Conservation (phyloP, 805 yeast species). For the Hanseniaspora thailandica region DNA sequence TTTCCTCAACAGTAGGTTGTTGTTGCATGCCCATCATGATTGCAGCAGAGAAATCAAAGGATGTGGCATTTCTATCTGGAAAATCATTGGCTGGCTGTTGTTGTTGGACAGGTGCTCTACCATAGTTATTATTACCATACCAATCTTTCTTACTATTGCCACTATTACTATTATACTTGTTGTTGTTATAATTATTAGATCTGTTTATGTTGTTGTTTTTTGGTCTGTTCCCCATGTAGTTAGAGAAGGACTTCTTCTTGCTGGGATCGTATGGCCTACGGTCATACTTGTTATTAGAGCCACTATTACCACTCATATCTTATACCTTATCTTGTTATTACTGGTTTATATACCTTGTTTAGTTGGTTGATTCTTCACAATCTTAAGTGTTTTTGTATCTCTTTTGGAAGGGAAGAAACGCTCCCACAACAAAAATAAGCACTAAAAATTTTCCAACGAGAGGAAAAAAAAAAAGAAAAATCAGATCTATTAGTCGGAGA, state of each 20-base stretch:
- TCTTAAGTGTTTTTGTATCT: neutral
- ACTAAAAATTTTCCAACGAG: neutral
- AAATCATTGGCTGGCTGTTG: neutral
- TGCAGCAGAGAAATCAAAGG: slow-evolving; percentile 15
- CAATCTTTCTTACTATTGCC: neutral
- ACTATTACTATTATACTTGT: no score
- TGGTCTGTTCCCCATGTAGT: neutral
- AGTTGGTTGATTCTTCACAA: neutral
- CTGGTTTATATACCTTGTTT: neutral
- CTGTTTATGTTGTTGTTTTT: neutral
- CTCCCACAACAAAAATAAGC: neutral
- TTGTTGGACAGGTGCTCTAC: neutral
- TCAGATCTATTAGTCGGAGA: neutral
- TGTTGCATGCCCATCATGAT: slow-evolving; percentile 15
- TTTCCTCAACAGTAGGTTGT: neutral
- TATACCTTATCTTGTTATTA: no score
- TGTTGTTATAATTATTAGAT: neutral
- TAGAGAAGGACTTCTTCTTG: slow-evolving; percentile 9
- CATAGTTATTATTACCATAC: neutral
- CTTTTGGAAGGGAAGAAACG: neutral
- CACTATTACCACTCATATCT: neutral
- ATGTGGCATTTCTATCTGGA: slow-evolving; percentile 10
- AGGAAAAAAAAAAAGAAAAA: neutral
- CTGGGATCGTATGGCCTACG: slow-evolving; percentile 8
- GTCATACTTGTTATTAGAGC: neutral